A percentile compares a stretch with the other conserved stretches of the same genome.
Evolutionary conservation across 208 protist species (phyloP).

Genomic region (Acanthamoeba royreba): DNA sequence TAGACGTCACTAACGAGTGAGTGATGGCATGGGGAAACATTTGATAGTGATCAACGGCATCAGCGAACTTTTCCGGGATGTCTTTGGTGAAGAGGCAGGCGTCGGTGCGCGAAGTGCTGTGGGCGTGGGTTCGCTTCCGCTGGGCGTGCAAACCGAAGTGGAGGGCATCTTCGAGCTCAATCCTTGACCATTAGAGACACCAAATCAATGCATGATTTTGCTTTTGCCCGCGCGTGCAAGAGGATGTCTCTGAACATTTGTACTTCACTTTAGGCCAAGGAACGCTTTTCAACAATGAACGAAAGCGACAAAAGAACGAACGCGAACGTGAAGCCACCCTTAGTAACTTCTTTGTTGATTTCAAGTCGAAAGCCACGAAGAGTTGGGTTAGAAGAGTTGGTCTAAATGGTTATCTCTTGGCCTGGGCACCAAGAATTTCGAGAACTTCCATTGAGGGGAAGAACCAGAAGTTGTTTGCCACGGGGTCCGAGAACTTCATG

Average conservation of each 20-base stretch:
- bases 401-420: background rate
- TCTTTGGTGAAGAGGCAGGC: background rate
- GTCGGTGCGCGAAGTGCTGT: background rate
- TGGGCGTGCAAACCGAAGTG: background rate
- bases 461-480: conserved; percentile 9
- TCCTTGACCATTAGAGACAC: too few species aligned
- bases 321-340: background rate
- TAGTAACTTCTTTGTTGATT: too few species aligned
- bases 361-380: background rate
- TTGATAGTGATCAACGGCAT: background rate
- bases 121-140: background rate
- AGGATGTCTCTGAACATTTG: too few species aligned
- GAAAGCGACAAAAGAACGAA: background rate
- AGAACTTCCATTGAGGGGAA: background rate
- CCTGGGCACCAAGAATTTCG: background rate
- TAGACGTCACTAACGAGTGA: too few species aligned
- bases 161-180: background rate
- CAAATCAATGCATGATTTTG: too few species aligned
- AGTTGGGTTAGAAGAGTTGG: background rate
- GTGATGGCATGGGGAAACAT: background rate
- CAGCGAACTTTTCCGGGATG: background rate
- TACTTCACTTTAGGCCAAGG: too few species aligned
- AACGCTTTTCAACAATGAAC: too few species aligned
- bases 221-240: too few species aligned
- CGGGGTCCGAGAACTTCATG: conserved; percentile 14